Evolutionary conservation across 2,329 filamentous ascomycete species (phyloP).

Genomic region (Pezicula neosporulosa): DNA sequence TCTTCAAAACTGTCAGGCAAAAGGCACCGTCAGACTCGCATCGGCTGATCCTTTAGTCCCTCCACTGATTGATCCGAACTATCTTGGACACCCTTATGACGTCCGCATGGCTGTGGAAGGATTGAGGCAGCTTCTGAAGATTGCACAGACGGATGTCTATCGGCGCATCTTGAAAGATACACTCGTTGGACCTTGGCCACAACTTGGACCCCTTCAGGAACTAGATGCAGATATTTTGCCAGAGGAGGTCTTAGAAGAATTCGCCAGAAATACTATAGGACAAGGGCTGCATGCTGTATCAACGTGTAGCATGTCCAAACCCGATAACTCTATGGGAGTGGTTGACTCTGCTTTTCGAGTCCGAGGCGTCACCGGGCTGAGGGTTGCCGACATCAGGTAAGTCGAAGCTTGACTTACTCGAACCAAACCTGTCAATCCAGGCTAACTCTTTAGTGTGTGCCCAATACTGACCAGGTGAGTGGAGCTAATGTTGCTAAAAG

Average conservation of each 20-base stretch:
- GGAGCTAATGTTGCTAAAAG: not conserved
- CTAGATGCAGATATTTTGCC: not conserved
- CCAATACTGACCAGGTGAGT: not conserved
- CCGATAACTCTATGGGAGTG: not conserved
- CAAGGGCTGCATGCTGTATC: not conserved
- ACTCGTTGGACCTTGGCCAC: not conserved
- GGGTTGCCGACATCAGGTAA: not conserved
- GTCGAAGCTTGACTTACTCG: too few relatives aligned
- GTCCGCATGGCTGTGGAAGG: not conserved
- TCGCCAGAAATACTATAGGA: not conserved
- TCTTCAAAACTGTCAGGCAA: not conserved
- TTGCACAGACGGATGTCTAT: conserved; percentile 1
- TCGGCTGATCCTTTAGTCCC: not conserved
- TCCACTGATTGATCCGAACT: conserved; percentile 6
- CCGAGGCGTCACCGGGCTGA: not conserved
- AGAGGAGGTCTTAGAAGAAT: not conserved
- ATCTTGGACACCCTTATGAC: conserved; percentile 1
- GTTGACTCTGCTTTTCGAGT: not conserved
- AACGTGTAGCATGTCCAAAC: not conserved
- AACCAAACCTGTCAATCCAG: too few relatives aligned
- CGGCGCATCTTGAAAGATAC: not conserved
- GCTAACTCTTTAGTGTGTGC: not conserved
- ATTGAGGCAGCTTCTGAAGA: not conserved
- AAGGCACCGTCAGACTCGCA: conserved; percentile 4
- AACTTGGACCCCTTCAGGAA: not conserved